phyloP scores from a whole-genome alignment of 352 stramenopile genomes.

The Phytophthora multivora region DNA sequence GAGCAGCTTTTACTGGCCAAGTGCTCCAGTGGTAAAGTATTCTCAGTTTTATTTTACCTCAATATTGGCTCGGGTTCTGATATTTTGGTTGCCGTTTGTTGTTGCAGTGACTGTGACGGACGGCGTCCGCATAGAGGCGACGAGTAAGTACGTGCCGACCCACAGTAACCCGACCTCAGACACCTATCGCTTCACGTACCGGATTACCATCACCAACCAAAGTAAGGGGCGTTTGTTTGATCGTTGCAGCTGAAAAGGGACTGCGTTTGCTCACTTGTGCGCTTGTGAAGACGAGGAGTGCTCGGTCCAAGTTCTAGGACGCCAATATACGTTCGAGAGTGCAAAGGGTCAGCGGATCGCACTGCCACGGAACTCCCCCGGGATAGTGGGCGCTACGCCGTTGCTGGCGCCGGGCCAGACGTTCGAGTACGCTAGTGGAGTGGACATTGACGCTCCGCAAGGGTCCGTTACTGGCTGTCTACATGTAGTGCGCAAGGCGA shows the following conservation, averaged over 20 bases:
- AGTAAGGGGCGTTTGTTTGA: slow-evolving; percentile 37
- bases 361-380: slow-evolving; percentile 67
- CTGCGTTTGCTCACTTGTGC: slow-evolving; percentile 6
- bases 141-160: slow-evolving; percentile 67
- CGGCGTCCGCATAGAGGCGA: slow-evolving; percentile 73
- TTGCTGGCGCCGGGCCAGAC: slow-evolving; percentile 66
- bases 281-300: slow-evolving; percentile 44
- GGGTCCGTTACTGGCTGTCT: slow-evolving; percentile 72
- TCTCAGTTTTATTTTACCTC: background rate
- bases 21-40: slow-evolving; percentile 68
- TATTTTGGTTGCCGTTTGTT: slow-evolving; percentile 6
- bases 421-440: slow-evolving; percentile 83
- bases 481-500: slow-evolving; percentile 50
- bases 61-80: background rate
- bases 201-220: slow-evolving; percentile 79
- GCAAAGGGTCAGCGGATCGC: slow-evolving; percentile 63
- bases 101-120: slow-evolving; percentile 67
- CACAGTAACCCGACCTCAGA: slow-evolving; percentile 55
- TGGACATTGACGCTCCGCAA: slow-evolving; percentile 71
- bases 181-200: slow-evolving; percentile 79
- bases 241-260: background rate
- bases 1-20: slow-evolving; percentile 68
- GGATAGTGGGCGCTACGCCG: slow-evolving; percentile 70
- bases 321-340: slow-evolving; percentile 82
- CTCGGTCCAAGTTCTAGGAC: slow-evolving; percentile 69